Evolutionary conservation across 441 rosid species (phyloP).

Genomic region (Populus trichocarpa): DNA sequence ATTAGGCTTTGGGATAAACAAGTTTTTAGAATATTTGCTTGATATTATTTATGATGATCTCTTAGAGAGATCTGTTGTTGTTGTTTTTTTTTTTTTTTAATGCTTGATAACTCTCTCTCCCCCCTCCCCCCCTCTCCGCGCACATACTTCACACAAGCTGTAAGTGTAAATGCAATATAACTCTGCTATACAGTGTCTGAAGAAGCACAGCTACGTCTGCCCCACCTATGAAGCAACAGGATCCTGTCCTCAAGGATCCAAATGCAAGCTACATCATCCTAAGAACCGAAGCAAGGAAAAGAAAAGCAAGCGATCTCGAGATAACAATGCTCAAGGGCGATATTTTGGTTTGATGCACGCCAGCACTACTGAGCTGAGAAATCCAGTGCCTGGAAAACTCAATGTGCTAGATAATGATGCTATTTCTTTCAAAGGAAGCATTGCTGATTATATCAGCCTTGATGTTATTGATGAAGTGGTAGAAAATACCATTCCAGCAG

Average conservation of each 20-base stretch:
- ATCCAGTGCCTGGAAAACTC: slow-evolving; percentile 27
- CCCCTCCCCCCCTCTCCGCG: slow-evolving; percentile 16
- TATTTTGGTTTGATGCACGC: slow-evolving; percentile 49
- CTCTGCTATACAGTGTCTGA: slow-evolving; percentile 76
- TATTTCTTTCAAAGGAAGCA: slow-evolving; percentile 27
- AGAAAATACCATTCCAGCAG: slow-evolving; percentile 18
- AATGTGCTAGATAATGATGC: slow-evolving; percentile 19
- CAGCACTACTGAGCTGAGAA: slow-evolving; percentile 25
- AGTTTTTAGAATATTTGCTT: not conserved
- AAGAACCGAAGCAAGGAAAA: slow-evolving; percentile 57
- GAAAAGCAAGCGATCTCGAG: slow-evolving; percentile 55
- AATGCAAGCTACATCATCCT: slow-evolving; percentile 96
- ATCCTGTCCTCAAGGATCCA: slow-evolving; percentile 72
- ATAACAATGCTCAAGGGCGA: slow-evolving; percentile 49
- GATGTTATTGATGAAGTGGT: slow-evolving; percentile 38
- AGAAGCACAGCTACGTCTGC: slow-evolving; percentile 92
- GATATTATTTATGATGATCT: not conserved
- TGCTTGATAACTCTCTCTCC: slow-evolving; percentile 2
- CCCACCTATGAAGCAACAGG: slow-evolving; percentile 75
- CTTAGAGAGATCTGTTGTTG: not conserved
- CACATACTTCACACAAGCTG: slow-evolving; percentile 21
- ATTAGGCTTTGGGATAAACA: not conserved
- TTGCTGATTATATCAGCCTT: slow-evolving; percentile 54
- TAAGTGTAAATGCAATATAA: slow-evolving; percentile 33
- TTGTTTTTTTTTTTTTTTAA: not conserved